These are phyloP conservation scores for Leccinum discolor DNA, from an alignment of 1,284 basidiomycete species.

Conservation along the genomic window DNA sequence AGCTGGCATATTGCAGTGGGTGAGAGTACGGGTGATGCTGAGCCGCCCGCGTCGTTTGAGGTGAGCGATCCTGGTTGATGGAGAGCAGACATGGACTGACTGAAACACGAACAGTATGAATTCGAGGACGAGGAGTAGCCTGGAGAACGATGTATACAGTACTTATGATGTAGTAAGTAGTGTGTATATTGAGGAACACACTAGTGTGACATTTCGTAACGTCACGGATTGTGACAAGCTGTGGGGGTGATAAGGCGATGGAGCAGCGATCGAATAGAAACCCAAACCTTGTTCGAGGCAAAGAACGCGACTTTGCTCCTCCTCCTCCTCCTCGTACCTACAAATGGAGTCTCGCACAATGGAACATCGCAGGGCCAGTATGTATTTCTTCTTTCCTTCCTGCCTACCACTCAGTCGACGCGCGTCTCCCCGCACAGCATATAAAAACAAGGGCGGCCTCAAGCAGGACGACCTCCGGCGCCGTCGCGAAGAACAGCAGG, in stretches of 20 bases:
- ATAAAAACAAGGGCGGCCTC: constrained; percentile 81
- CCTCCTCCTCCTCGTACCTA: constrained; percentile 9
- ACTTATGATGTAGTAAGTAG: background rate
- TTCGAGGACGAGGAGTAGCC: constrained; percentile 14
- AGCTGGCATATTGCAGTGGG: constrained; percentile 64
- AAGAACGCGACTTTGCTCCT: constrained; percentile 22
- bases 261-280: constrained; percentile 1
- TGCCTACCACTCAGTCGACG: background rate
- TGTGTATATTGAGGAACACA: background rate
- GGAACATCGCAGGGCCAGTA: constrained; percentile 67
- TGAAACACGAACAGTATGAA: constrained; percentile 13
- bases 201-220: constrained; percentile 18
- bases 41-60: constrained; percentile 79
- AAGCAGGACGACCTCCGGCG: constrained; percentile 89
- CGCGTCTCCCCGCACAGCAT: constrained; percentile 40
- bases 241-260: constrained; percentile 30
- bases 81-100: constrained; percentile 7
- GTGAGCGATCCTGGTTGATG: constrained; percentile 70
- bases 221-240: constrained; percentile 24
- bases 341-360: constrained; percentile 59
- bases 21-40: constrained; percentile 74
- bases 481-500: constrained; percentile 95
- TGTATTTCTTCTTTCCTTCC: constrained; percentile 23
- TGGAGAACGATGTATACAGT: background rate
- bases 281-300: constrained; percentile 5